These are phyloP conservation scores for Nakazawaea wickerhamii DNA, from an alignment of 805 yeast species.

Conservation along the genomic window DNA sequence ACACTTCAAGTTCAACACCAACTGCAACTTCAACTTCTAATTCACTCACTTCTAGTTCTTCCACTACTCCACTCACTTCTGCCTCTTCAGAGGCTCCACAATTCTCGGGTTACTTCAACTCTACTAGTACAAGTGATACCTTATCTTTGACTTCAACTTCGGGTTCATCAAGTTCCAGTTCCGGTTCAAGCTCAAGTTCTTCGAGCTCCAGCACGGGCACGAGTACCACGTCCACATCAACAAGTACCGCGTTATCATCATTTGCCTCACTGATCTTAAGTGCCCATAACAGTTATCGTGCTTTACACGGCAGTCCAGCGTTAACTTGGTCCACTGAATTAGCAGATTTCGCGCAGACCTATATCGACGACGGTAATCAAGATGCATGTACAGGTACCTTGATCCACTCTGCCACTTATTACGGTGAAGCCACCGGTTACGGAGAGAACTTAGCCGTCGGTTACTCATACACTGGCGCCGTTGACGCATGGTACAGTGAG, in stretches of 20 bases:
- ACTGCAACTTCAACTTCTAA: background rate
- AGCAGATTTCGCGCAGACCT: constrained; percentile 43
- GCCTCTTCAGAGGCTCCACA: no score
- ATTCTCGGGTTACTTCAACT: background rate
- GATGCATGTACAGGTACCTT: constrained; percentile 50
- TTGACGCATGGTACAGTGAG: constrained; percentile 73
- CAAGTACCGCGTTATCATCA: constrained; percentile 17
- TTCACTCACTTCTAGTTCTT: constrained; percentile 15
- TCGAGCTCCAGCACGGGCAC: constrained; percentile 10
- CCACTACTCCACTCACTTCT: no score
- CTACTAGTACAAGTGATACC: constrained; percentile 7
- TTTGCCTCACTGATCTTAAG: constrained; percentile 36
- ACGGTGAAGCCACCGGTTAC: constrained; percentile 46
- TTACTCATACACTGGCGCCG: constrained; percentile 45
- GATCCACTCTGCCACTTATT: constrained; percentile 39
- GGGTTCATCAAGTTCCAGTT: constrained; percentile 16
- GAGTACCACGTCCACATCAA: constrained; percentile 14
- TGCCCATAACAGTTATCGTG: constrained; percentile 49
- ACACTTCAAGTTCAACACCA: background rate
- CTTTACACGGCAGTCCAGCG: constrained; percentile 37
- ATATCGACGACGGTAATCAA: constrained; percentile 34
- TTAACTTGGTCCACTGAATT: constrained; percentile 45
- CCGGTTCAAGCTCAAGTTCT: constrained; percentile 17
- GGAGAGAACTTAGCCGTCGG: constrained; percentile 81
- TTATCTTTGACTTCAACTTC: constrained; percentile 6